Evolutionary conservation across 2,329 filamentous ascomycete species (phyloP), one percentile per base, ranked within the genome.

Genomic region (Emmonsiellopsis sp.): DNA sequence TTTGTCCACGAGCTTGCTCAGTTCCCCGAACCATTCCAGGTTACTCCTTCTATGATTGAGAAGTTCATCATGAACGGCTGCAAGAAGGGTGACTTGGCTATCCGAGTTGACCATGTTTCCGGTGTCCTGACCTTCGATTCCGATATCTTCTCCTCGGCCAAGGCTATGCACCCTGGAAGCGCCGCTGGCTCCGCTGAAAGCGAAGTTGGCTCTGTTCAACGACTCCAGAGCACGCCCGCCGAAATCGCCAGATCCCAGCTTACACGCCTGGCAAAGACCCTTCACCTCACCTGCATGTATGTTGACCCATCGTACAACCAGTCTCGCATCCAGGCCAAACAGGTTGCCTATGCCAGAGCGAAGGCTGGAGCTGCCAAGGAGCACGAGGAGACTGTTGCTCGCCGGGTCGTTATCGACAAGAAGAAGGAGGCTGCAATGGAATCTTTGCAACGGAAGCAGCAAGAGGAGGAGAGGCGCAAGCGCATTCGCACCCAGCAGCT

Each of bases 31-130:
- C 89, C 93, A 42, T 97, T 94, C 81, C 87, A 96, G 74, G 90
- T 97, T 61, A 87, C 82, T 59, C 85, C 87, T 52, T 84, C 86
- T 61, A 95, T 89, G 57, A 94, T 98, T 61, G 93, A 98, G 79
- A 98, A 97, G 77, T 98, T 98, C 79, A 97, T 98, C 79, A 98
- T 98, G 93, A 98, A 98, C 73, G 93, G 93, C 59, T 97, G 95
- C 82, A 98, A 98, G 84, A 98, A 98, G 82, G 93, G 93, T 54
- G 93, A 98, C 65, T 81, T 98, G 45, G 87, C 93, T 52, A 94
- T 98, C 64, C 90, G 93, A 57, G 89, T 97, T 73, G 89, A 97
- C 68, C 93, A 98, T 69, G 90, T 90, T 57, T 92, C 91, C 52
- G 90, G 93, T 56, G 88, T 96, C 49, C 82, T 98, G 56, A 96